Evolutionary conservation across 805 yeast species (phyloP), one percentile per base, ranked within the genome.

Genomic region (Saitoella complicata): DNA sequence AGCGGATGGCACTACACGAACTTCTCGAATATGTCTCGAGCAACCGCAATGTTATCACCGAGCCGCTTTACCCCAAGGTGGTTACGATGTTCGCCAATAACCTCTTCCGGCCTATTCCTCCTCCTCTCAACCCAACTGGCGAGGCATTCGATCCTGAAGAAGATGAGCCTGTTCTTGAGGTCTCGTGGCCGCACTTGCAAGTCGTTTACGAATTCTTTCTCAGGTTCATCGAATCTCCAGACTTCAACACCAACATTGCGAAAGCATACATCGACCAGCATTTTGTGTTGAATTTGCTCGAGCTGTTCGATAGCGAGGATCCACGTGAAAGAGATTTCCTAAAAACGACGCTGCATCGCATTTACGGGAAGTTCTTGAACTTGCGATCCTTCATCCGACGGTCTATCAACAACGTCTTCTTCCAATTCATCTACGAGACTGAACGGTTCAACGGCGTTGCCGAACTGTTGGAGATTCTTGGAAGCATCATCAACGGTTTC

Each of bases 171-270:
- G 94, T 91, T 36, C 76, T 78, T 55, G 97, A 91, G 60, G 75
- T 88, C 51, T 87, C 96, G 7, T 91, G 98, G 98, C 95, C 97
- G 8, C 98, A 91, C 61, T 91, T 91, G 97, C 94, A 85, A 63
- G 73, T 86, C 38, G 94, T 87, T 32, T 91, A 91, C 65, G 97
- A 91, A 62, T 85, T 91, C 56, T 88, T 91, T 59, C 67, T 91
- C 48, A 70, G 94, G 56, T 88, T 91, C 63, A 79, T 91, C 44
- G 97, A 91, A 64, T 78, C 88, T 51, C 93, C 94, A 2, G 96
- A 87, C 63, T 88, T 91, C 62, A 83, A 84, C 58, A 95, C 87
- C 58, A 85, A 85, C 44, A 68, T 81, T 41, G 98, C 98, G 32
- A 87, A 87, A 62, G 91, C 83, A 56, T 87, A 76, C 59, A 86